phyloP scores from a whole-genome alignment of 805 yeast genomes.

The Phaffomyces thermotolerans region DNA sequence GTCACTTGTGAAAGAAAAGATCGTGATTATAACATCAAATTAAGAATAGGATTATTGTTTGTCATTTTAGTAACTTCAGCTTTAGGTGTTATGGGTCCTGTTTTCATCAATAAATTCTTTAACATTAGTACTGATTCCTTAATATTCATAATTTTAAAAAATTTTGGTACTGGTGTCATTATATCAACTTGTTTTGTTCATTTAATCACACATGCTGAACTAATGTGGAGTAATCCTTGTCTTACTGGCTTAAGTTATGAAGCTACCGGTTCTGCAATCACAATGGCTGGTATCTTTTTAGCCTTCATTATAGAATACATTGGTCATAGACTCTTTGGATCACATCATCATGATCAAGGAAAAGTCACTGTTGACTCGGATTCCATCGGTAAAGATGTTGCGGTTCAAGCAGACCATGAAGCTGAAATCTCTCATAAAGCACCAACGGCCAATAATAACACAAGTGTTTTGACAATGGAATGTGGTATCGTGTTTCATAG shows the following conservation, averaged over 20 bases:
- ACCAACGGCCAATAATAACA: background rate
- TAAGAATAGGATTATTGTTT: conserved; percentile 16
- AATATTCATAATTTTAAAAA: conserved; percentile 10
- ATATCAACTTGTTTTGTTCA: conserved; percentile 19
- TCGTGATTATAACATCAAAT: conserved; percentile 13
- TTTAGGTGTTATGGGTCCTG: conserved; percentile 13
- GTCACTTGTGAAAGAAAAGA: conserved; percentile 11
- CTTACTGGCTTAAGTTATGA: conserved; percentile 13
- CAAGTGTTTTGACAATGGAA: conserved; percentile 48
- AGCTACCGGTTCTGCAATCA: conserved; percentile 14
- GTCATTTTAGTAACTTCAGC: conserved; percentile 12
- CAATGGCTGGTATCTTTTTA: conserved; percentile 16
- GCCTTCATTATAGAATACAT: conserved; percentile 14
- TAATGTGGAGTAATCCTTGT: conserved; percentile 16
- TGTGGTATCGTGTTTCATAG: conserved; percentile 78
- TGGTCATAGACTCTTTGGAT: conserved; percentile 7
- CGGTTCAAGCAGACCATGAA: conserved; percentile 1
- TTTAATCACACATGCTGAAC: conserved; percentile 13
- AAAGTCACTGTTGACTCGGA: background rate
- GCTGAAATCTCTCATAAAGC: background rate
- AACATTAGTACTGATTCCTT: conserved; percentile 7
- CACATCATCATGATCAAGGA: background rate
- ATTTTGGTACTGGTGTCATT: conserved; percentile 19
- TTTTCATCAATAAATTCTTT: conserved; percentile 7
- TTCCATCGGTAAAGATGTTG: background rate